phyloP scores from a whole-genome alignment of 495 filamentous ascomycete species.

The Xylaria venustula region DNA sequence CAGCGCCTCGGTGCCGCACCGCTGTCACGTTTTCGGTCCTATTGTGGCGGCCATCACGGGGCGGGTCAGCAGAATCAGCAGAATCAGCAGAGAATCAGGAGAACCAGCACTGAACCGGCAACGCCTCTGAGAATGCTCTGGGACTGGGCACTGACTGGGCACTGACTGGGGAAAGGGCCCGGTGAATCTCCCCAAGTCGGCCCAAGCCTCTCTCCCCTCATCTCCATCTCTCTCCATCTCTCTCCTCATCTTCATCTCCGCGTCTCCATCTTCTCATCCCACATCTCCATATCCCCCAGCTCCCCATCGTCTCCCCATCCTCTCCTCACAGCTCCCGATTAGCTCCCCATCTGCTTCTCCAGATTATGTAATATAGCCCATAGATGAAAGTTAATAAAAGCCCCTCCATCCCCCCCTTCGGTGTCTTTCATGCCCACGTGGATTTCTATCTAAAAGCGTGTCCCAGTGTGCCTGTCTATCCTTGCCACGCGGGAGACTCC shows the following conservation, averaged over 20 bases:
- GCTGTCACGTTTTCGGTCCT: constrained; percentile 3
- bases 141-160: too few species aligned
- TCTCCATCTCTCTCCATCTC: too few species aligned
- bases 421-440: constrained; percentile 6
- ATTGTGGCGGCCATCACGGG: not conserved
- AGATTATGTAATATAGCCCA: not conserved
- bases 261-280: not conserved
- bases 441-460: not conserved
- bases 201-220: too few species aligned
- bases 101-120: not conserved
- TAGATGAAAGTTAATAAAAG: not conserved
- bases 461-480: not conserved
- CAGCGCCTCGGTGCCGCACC: not conserved
- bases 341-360: not conserved
- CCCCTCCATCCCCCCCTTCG: not conserved
- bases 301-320: not conserved
- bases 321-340: not conserved
- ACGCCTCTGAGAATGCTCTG: not conserved
- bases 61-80: not conserved
- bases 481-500: not conserved
- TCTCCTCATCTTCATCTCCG: too few species aligned
- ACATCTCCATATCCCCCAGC: not conserved
- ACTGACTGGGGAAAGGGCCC: too few species aligned
- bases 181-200: too few species aligned
- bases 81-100: too few species aligned